Evolutionary conservation across 2,329 filamentous ascomycete species (phyloP).

Genomic region (Aspergillus sp.): DNA sequence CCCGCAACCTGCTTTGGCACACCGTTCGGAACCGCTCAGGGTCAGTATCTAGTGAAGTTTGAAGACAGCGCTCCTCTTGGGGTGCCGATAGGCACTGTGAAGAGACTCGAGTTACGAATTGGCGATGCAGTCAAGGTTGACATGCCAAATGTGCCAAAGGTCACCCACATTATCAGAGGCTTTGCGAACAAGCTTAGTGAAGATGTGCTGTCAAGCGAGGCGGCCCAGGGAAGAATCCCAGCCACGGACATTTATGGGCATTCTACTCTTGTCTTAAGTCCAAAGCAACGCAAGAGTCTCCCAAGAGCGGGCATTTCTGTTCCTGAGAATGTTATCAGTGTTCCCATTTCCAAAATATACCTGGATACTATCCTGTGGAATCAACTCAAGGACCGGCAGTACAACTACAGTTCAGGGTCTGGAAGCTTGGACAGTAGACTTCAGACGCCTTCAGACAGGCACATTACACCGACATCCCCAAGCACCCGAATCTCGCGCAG

Average conservation of each 20-base stretch:
- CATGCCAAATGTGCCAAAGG: slow-evolving; percentile 46
- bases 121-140: slow-evolving; percentile 55
- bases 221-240: slow-evolving; percentile 29
- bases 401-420: slow-evolving; percentile 32
- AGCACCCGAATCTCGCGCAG: slow-evolving; percentile 54
- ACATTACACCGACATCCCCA: slow-evolving; percentile 52
- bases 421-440: slow-evolving; percentile 27
- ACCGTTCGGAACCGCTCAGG: slow-evolving; percentile 42
- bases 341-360: slow-evolving; percentile 52
- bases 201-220: slow-evolving; percentile 31
- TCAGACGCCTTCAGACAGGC: slow-evolving; percentile 44
- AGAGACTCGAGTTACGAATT: slow-evolving; percentile 49
- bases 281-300: slow-evolving; percentile 50
- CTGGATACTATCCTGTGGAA: slow-evolving; percentile 53
- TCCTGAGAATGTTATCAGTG: slow-evolving; percentile 40
- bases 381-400: slow-evolving; percentile 48
- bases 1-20: slow-evolving; percentile 62
- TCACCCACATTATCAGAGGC: slow-evolving; percentile 49
- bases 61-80: slow-evolving; percentile 49
- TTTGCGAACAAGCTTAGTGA: slow-evolving; percentile 42
- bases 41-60: slow-evolving; percentile 52
- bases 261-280: slow-evolving; percentile 45
- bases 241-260: slow-evolving; percentile 51
- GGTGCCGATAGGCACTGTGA: slow-evolving; percentile 45
- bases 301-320: slow-evolving; percentile 36